Conservation (phyloP, 2,329 filamentous ascomycete genomes). For the Scedosporium minutisporum region DNA sequence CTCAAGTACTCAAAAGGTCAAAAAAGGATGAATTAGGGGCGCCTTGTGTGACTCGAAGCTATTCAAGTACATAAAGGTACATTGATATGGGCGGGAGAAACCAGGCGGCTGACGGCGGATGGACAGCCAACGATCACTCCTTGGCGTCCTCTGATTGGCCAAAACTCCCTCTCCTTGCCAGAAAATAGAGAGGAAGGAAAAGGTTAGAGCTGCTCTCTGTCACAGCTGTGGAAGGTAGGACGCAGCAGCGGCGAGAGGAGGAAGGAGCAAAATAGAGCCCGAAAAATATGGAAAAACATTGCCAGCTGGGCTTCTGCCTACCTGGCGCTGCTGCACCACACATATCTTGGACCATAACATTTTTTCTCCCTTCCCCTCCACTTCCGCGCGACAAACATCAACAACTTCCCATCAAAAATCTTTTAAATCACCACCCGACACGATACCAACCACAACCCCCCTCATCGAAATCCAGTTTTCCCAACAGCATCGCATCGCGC, state of each 20-base stretch:
- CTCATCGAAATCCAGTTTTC: neutral
- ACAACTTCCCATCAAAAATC: neutral
- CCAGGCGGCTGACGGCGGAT: neutral
- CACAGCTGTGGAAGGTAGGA: neutral
- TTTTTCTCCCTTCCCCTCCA: neutral
- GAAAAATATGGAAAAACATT: neutral
- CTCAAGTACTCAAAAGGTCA: neutral
- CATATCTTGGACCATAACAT: neutral
- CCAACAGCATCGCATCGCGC: conserved; percentile 1
- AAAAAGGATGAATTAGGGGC: neutral
- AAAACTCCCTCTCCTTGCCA: neutral
- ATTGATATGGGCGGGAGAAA: neutral
- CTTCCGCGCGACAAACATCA: conserved; percentile 1
- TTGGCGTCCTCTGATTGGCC: neutral
- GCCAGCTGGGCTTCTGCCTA: neutral
- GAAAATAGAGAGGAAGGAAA: neutral
- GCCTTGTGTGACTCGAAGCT: neutral
- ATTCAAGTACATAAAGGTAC: neutral
- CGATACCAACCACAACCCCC: neutral
- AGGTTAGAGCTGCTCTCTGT: neutral
- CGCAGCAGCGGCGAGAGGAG: neutral
- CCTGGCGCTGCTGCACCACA: neutral
- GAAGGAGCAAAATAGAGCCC: neutral
- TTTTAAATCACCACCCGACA: neutral
- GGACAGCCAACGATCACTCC: too few relatives aligned